Conservation (phyloP, 1,284 basidiomycete species). For the Puccinia novopanici region DNA sequence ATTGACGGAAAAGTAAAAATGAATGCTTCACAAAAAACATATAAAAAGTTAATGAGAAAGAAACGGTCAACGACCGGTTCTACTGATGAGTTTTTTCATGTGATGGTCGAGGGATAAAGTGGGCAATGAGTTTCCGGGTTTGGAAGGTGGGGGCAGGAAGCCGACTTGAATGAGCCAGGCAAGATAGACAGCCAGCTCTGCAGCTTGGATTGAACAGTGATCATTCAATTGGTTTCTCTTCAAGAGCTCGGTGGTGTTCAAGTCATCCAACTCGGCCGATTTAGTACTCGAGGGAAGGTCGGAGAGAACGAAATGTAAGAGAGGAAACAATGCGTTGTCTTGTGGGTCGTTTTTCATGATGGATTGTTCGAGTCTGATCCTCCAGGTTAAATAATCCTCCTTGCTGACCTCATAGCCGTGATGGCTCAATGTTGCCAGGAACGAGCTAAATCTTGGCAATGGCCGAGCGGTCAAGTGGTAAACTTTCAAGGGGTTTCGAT, state of each 20-base stretch:
- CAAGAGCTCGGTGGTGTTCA: slow-evolving; percentile 74
- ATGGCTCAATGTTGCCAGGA: slow-evolving; percentile 72
- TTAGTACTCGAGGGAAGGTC: slow-evolving; percentile 96
- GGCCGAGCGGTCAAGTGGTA: slow-evolving; percentile 87
- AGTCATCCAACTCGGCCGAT: slow-evolving; percentile 85
- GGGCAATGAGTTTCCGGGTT: neutral
- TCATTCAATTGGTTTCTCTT: slow-evolving; percentile 53
- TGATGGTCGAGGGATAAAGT: slow-evolving; percentile 21
- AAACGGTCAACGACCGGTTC: slow-evolving; percentile 35
- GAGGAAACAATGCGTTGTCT: slow-evolving; percentile 94
- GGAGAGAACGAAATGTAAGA: slow-evolving; percentile 94
- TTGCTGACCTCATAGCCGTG: slow-evolving; percentile 80
- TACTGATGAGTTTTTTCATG: slow-evolving; percentile 33
- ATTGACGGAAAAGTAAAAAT: neutral
- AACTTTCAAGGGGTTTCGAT: slow-evolving; percentile 66
- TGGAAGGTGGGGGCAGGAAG: slow-evolving; percentile 71
- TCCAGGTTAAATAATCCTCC: slow-evolving; percentile 90
- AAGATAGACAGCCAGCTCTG: slow-evolving; percentile 78
- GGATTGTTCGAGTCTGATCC: slow-evolving; percentile 87
- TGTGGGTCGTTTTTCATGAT: slow-evolving; percentile 75
- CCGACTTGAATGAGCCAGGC: slow-evolving; percentile 86
- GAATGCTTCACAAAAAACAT: slow-evolving; percentile 13
- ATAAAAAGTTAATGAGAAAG: slow-evolving; percentile 11
- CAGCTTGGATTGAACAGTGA: slow-evolving; percentile 61
- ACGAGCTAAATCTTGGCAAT: slow-evolving; percentile 82